A percentile compares a stretch with the other conserved stretches of the same genome.
phyloP scores from a whole-genome alignment of 441 rosid genomes.

The Populus hybrid region DNA sequence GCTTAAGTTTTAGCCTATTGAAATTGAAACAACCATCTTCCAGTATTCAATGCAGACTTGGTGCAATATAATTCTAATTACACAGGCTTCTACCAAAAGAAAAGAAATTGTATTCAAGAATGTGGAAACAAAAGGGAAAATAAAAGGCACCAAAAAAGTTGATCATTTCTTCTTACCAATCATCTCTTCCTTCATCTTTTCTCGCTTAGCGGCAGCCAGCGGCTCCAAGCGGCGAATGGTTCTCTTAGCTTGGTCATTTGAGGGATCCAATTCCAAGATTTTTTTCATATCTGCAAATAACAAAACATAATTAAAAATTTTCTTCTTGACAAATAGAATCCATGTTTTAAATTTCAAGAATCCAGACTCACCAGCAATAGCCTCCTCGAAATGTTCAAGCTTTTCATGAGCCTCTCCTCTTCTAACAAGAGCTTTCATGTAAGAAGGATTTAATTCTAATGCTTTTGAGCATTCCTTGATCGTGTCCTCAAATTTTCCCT shows the following conservation, averaged over 20 bases:
- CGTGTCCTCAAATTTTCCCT: conserved; percentile 76
- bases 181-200: conserved; percentile 98
- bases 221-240: conserved; percentile 67
- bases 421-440: conserved; percentile 68
- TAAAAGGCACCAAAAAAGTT: neutral
- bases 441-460: conserved; percentile 71
- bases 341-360: neutral
- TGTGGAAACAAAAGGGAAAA: neutral
- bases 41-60: neutral
- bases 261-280: conserved; percentile 77
- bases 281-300: conserved; percentile 65
- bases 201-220: conserved; percentile 80
- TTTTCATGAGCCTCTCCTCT: conserved; percentile 89
- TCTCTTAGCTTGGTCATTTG: conserved; percentile 69
- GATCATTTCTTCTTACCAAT: conserved; percentile 49
- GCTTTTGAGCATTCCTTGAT: conserved; percentile 85
- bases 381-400: conserved; percentile 85
- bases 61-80: neutral
- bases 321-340: neutral
- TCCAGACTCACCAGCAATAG: conserved; percentile 61
- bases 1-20: neutral
- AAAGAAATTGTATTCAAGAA: neutral
- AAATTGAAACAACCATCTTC: neutral
- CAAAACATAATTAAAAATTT: neutral
- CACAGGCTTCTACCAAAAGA: neutral